phyloP scores from a whole-genome alignment of 1,284 basidiomycete genomes.

The Pascua sp. region DNA sequence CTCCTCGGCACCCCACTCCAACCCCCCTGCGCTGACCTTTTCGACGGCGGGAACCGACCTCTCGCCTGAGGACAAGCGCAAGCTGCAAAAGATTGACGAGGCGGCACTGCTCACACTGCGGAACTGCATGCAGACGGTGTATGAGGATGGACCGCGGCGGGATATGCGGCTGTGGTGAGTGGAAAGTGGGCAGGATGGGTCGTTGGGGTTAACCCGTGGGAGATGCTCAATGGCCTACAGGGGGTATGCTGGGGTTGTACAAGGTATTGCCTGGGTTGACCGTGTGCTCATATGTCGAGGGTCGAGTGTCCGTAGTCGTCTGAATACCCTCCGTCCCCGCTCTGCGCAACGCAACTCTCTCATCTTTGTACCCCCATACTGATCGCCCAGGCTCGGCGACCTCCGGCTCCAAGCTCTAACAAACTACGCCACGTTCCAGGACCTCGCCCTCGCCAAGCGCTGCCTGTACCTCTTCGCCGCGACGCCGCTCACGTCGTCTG shows the following conservation, averaged over 20 bases:
- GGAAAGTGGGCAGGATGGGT: too few relatives aligned
- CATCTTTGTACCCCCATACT: too few relatives aligned
- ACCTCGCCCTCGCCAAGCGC: slow-evolving; percentile 25
- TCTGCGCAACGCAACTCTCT: too few relatives aligned
- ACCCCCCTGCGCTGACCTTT: slow-evolving; percentile 12
- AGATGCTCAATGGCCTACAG: too few relatives aligned
- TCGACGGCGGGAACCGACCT: not conserved
- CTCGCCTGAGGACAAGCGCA: slow-evolving; percentile 4
- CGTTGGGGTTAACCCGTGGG: too few relatives aligned
- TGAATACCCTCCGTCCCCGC: too few relatives aligned
- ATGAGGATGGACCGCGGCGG: slow-evolving; percentile 28
- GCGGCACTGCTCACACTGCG: slow-evolving; percentile 20
- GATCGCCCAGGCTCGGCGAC: not conserved
- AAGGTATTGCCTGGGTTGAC: too few relatives aligned
- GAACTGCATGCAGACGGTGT: slow-evolving; percentile 30
- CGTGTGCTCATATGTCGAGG: too few relatives aligned
- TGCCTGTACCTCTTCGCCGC: slow-evolving; percentile 30
- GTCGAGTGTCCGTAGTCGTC: too few relatives aligned
- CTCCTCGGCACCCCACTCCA: slow-evolving; percentile 10
- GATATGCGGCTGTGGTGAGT: slow-evolving; percentile 17
- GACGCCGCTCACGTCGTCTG: slow-evolving; percentile 24
- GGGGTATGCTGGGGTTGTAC: too few relatives aligned
- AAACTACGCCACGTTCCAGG: slow-evolving; percentile 17
- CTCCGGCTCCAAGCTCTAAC: not conserved
- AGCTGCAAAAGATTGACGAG: slow-evolving; percentile 15